A percentile compares a stretch with the other conserved stretches of the same genome.
These are phyloP conservation scores for Gonapodya sp. DNA, from an alignment of 192 early-diverging fungal species.

Conservation along the genomic window DNA sequence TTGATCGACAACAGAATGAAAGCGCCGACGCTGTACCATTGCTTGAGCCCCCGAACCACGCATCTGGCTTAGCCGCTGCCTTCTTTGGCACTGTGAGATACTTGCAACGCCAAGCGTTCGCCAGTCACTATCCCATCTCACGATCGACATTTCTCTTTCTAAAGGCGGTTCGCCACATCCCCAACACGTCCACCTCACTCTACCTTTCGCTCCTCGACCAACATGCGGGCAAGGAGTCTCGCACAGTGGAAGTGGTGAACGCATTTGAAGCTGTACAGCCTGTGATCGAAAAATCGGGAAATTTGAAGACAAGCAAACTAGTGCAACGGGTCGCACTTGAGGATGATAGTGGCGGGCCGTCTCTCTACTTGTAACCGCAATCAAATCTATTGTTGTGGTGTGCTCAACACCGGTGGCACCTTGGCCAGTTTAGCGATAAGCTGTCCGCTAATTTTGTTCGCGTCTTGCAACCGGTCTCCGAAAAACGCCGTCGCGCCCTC, in stretches of 20 bases:
- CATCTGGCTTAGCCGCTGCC: not conserved
- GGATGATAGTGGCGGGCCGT: not conserved
- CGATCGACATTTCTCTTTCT: no score
- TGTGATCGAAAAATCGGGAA: not conserved
- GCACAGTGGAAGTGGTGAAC: not conserved
- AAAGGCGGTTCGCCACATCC: not conserved
- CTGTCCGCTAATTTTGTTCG: conserved; percentile 42
- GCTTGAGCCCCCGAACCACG: not conserved
- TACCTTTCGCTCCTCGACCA: not conserved
- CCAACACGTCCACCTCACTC: not conserved
- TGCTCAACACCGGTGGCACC: not conserved
- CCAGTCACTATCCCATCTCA: not conserved
- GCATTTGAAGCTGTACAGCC: not conserved
- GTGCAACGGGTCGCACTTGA: not conserved
- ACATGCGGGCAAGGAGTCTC: not conserved
- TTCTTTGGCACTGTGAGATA: not conserved
- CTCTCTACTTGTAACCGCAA: not conserved
- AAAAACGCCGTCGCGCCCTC: conserved; percentile 79
- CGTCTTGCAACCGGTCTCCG: conserved; percentile 43
- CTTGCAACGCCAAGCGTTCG: not conserved
- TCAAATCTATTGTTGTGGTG: not conserved
- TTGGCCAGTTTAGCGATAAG: conserved; percentile 24
- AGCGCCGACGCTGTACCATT: not conserved
- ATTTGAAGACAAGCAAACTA: not conserved
- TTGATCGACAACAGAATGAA: not conserved